phyloP scores from a whole-genome alignment of 2,329 filamentous ascomycete species.

The Phyllosticta citribraziliensis region DNA sequence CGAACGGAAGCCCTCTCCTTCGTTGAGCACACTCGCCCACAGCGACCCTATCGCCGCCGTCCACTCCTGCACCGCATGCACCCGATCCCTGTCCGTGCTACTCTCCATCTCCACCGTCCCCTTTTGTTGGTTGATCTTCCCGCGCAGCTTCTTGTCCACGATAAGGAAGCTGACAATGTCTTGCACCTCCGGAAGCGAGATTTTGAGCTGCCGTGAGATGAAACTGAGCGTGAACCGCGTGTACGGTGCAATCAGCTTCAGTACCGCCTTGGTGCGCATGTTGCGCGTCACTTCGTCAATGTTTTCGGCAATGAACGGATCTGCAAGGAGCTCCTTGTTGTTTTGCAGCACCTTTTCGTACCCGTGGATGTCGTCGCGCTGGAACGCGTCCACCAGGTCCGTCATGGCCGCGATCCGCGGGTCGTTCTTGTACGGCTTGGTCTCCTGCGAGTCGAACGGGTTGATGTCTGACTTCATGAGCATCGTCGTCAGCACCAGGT shows the following conservation, averaged over 20 bases:
- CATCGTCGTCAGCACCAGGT: slow-evolving; percentile 93
- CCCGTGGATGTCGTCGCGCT: slow-evolving; percentile 83
- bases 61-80: slow-evolving; percentile 64
- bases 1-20: slow-evolving; percentile 60
- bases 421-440: slow-evolving; percentile 94
- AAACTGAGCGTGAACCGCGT: slow-evolving; percentile 81
- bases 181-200: slow-evolving; percentile 76
- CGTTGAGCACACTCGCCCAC: slow-evolving; percentile 63
- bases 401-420: slow-evolving; percentile 95
- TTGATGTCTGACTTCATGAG: slow-evolving; percentile 98
- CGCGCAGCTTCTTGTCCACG: slow-evolving; percentile 75
- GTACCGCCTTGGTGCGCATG: slow-evolving; percentile 91
- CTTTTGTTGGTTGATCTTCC: slow-evolving; percentile 79
- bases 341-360: slow-evolving; percentile 82
- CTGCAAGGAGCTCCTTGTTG: slow-evolving; percentile 80
- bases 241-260: slow-evolving; percentile 91
- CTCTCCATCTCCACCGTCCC: slow-evolving; percentile 76
- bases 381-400: slow-evolving; percentile 90
- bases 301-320: slow-evolving; percentile 96
- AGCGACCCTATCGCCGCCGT: slow-evolving; percentile 58
- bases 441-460: slow-evolving; percentile 96
- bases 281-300: slow-evolving; percentile 98
- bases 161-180: slow-evolving; percentile 96
- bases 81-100: slow-evolving; percentile 61
- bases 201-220: slow-evolving; percentile 80